A percentile compares a stretch with the other conserved stretches of the same genome.
phyloP scores from a whole-genome alignment of 768 basidiomycete genomes.

The Tremella yokohamensis region DNA sequence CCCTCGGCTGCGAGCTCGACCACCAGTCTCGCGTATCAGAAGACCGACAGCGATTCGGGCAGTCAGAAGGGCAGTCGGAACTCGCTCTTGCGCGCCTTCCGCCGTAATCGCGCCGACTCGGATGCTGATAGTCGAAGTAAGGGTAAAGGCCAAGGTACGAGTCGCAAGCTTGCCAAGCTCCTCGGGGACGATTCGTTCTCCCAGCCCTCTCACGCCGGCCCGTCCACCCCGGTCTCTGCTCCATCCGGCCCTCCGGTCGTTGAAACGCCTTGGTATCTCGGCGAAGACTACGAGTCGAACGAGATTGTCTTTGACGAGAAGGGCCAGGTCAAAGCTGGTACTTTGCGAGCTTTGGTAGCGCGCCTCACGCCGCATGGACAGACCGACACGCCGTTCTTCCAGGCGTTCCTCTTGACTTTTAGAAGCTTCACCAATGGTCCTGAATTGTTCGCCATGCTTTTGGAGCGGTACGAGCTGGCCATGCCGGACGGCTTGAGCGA shows the following conservation, averaged over 20 bases:
- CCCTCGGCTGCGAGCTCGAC: constrained; percentile 25
- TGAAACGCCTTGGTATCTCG: constrained; percentile 73
- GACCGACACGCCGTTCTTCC: constrained; percentile 74
- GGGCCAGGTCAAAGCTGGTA: constrained; percentile 78
- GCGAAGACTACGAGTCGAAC: constrained; percentile 68
- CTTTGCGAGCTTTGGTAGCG: constrained; percentile 78
- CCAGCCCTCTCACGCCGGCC: neutral
- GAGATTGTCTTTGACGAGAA: constrained; percentile 85
- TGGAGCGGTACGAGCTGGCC: constrained; percentile 72
- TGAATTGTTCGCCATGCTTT: constrained; percentile 75
- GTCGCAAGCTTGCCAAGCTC: constrained; percentile 46
- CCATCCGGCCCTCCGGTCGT: neutral
- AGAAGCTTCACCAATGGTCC: constrained; percentile 85
- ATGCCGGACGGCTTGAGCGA: constrained; percentile 66
- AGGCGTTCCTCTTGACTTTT: constrained; percentile 92
- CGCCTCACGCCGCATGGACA: constrained; percentile 86
- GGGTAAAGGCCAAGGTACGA: neutral
- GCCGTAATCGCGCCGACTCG: constrained; percentile 4
- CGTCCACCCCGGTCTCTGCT: neutral
- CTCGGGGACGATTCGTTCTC: constrained; percentile 42
- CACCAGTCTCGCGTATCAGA: constrained; percentile 37
- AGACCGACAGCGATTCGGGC: constrained; percentile 34
- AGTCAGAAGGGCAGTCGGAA: constrained; percentile 32
- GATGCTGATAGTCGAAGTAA: constrained; percentile 6
- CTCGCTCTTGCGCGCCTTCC: constrained; percentile 8